These are phyloP conservation scores for Elongisporangium prolatum DNA, from an alignment of 352 stramenopile genomes.

Conservation along the genomic window DNA sequence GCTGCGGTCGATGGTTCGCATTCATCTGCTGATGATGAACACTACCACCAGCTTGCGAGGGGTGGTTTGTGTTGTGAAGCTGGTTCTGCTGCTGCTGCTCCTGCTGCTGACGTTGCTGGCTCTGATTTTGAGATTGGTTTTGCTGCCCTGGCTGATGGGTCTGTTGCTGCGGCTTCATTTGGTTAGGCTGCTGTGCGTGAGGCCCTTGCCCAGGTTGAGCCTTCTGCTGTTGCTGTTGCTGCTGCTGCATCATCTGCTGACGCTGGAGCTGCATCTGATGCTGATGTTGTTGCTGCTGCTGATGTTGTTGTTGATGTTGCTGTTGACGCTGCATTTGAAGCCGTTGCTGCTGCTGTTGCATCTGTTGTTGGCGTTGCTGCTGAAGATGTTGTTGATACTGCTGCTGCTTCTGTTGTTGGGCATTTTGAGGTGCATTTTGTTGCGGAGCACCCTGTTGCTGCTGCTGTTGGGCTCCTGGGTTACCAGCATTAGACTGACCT, in stretches of 20 bases:
- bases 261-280: conserved; percentile 2
- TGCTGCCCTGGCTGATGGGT: conserved; percentile 11
- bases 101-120: conserved; percentile 30
- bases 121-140: conserved; percentile 14
- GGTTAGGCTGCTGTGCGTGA: conserved; percentile 17
- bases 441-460: conserved; percentile 6
- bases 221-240: conserved; percentile 28
- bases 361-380: conserved; percentile 48
- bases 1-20: conserved; percentile 18
- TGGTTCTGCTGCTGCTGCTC: conserved; percentile 32
- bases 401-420: conserved; percentile 38
- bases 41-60: neutral
- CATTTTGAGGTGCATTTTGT: conserved; percentile 17
- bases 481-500: neutral
- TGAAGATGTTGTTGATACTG: conserved; percentile 53
- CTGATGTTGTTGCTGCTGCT: conserved; percentile 22
- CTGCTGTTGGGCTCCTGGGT: conserved; percentile 1
- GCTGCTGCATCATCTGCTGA: conserved; percentile 12
- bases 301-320: conserved; percentile 31
- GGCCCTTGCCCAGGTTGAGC: conserved; percentile 5
- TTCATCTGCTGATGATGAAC: conserved; percentile 10
- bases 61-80: neutral
- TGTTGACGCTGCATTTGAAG: conserved; percentile 24
- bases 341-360: conserved; percentile 23
- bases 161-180: conserved; percentile 20